Percentiles rank a stretch among this genome's conserved stretches.
phyloP scores from a whole-genome alignment of 768 basidiomycete genomes.

The Lactarius indigo region DNA sequence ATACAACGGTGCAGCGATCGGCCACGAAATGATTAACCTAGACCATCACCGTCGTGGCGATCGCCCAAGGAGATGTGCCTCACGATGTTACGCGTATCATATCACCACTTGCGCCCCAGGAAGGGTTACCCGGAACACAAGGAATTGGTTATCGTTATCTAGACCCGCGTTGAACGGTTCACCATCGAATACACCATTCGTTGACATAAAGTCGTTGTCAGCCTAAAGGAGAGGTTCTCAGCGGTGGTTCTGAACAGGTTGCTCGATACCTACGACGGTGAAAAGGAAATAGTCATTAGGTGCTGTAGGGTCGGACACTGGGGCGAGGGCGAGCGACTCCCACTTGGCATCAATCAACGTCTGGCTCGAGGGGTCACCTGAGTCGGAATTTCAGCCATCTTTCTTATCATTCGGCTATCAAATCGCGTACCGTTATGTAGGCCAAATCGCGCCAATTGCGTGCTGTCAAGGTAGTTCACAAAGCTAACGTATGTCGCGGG shows the following conservation, averaged over 20 bases:
- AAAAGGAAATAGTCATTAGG: slow-evolving; percentile 70
- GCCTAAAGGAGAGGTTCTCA: slow-evolving; percentile 32
- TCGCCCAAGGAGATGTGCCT: neutral
- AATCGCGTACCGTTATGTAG: slow-evolving; percentile 51
- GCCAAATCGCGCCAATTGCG: slow-evolving; percentile 57
- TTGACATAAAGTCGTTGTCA: slow-evolving; percentile 63
- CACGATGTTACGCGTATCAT: neutral
- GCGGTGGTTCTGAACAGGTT: neutral
- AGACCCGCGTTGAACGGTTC: slow-evolving; percentile 49
- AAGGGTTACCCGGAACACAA: slow-evolving; percentile 60
- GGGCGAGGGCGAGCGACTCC: slow-evolving; percentile 61
- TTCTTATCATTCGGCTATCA: neutral
- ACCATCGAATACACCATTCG: slow-evolving; percentile 49
- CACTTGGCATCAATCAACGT: slow-evolving; percentile 64
- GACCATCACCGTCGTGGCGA: neutral
- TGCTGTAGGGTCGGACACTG: slow-evolving; percentile 44
- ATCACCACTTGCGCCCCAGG: slow-evolving; percentile 32
- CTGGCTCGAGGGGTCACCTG: slow-evolving; percentile 46
- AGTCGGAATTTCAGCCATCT: neutral
- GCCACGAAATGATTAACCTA: neutral
- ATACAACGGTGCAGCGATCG: neutral
- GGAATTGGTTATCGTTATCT: slow-evolving; percentile 58
- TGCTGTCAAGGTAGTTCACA: slow-evolving; percentile 50
- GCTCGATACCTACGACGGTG: slow-evolving; percentile 41
- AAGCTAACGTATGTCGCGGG: slow-evolving; percentile 56